phyloP scores from a whole-genome alignment of 352 stramenopile genomes.

The Globisporangium abappressorium region DNA sequence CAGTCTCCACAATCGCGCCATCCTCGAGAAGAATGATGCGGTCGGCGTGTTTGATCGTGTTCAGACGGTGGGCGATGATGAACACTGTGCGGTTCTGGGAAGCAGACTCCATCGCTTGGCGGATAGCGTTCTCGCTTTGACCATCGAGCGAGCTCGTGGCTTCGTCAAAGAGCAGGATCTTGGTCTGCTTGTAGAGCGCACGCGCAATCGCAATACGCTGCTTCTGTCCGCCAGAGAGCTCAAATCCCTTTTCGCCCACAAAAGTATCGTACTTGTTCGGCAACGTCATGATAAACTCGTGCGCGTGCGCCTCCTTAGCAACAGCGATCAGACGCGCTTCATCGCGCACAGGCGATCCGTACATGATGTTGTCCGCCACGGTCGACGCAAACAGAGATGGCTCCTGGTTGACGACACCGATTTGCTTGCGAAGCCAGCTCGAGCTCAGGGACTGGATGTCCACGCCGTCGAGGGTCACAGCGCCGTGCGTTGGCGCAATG shows the following conservation, averaged over 20 bases:
- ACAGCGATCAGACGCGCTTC: conserved; percentile 53
- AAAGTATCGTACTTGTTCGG: conserved; percentile 95
- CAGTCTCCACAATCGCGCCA: conserved; percentile 72
- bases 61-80: conserved; percentile 82
- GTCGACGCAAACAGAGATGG: conserved; percentile 79
- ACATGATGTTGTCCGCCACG: conserved; percentile 87
- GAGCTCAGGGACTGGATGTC: conserved; percentile 66
- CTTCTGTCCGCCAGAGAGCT: conserved; percentile 96
- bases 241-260: conserved; percentile 96
- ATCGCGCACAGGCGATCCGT: conserved; percentile 53
- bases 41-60: conserved; percentile 83
- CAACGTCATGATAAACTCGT: conserved; percentile 83
- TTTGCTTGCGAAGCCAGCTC: conserved; percentile 77
- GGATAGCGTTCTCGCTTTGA: conserved; percentile 79
- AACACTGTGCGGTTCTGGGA: conserved; percentile 74
- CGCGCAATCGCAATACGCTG: conserved; percentile 90
- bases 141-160: conserved; percentile 82
- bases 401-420: conserved; percentile 87
- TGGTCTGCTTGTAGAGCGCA: conserved; percentile 77
- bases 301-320: conserved; percentile 68
- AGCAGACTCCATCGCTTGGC: conserved; percentile 55
- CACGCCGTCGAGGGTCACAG: conserved; percentile 66
- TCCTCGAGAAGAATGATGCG: conserved; percentile 82
- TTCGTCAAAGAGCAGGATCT: conserved; percentile 84
- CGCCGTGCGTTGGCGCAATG: conserved; percentile 51